These are phyloP conservation scores for Aegilops bicornis DNA, from an alignment of 176 grass and related monocot species.

Conservation along the genomic window DNA sequence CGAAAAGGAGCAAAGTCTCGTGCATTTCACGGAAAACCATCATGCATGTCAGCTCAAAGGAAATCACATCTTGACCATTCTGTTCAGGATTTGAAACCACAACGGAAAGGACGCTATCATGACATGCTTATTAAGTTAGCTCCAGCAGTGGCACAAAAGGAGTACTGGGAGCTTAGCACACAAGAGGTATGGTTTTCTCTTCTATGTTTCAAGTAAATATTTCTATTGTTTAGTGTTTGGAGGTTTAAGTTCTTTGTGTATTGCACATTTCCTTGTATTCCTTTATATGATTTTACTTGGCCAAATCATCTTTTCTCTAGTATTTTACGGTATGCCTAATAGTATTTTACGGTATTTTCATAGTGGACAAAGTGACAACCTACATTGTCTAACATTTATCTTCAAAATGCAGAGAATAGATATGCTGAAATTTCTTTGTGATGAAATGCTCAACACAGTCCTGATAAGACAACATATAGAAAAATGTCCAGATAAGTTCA, in stretches of 20 bases:
- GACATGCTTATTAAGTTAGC: constrained; percentile 28
- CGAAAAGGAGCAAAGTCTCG: too few species aligned
- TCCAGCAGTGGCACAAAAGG: too few species aligned
- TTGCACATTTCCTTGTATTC: too few species aligned
- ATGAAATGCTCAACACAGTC: constrained; percentile 85
- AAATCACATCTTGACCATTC: constrained; percentile 31
- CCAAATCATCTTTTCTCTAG: too few species aligned
- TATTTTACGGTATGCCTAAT: too few species aligned
- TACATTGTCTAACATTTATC: constrained; percentile 38
- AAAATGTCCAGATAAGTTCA: constrained; percentile 75
- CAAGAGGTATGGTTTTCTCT: constrained; percentile 62
- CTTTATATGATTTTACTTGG: too few species aligned
- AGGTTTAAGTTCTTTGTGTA: constrained; percentile 14
- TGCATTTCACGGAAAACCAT: too few species aligned
- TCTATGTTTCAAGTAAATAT: constrained; percentile 19
- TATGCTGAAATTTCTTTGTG: constrained; percentile 91
- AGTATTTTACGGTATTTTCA: too few species aligned
- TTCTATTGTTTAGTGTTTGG: neutral
- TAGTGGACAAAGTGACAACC: constrained; percentile 11
- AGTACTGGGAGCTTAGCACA: constrained; percentile 15
- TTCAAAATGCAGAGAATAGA: constrained; percentile 80
- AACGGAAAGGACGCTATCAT: constrained; percentile 59
- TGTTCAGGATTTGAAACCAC: constrained; percentile 35
- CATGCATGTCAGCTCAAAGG: constrained; percentile 45
- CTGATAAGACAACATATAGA: constrained; percentile 88